Conservation (phyloP, 2,329 filamentous ascomycete genomes). For the Emergomyces orientalis region DNA sequence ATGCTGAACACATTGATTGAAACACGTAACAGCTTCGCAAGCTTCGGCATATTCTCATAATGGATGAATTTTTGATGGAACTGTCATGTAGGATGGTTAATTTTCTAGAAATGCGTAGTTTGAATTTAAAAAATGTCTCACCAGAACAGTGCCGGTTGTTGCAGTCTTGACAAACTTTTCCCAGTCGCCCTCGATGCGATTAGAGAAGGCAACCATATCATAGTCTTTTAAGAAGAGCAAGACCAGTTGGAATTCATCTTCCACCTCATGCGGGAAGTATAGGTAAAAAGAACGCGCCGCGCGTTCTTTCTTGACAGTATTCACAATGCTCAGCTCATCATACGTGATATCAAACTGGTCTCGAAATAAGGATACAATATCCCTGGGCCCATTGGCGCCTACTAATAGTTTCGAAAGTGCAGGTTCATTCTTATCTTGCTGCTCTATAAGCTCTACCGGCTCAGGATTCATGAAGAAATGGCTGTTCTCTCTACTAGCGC, state of each 20-base stretch:
- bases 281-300: constrained; percentile 27
- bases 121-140: constrained; percentile 17
- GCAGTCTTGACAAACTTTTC: constrained; percentile 25
- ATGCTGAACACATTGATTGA: constrained; percentile 30
- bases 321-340: constrained; percentile 21
- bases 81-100: constrained; percentile 14
- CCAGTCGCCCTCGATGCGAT: constrained; percentile 27
- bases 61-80: constrained; percentile 30
- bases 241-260: constrained; percentile 22
- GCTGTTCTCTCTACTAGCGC: neutral
- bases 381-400: neutral
- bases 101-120: neutral
- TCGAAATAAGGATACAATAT: constrained; percentile 12
- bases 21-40: constrained; percentile 19
- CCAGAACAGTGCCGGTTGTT: constrained; percentile 26
- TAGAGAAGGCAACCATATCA: constrained; percentile 24
- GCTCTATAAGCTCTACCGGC: neutral
- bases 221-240: constrained; percentile 21
- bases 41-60: constrained; percentile 23
- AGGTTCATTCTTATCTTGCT: neutral
- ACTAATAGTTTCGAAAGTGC: neutral
- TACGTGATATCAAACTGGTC: constrained; percentile 22
- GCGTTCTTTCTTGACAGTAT: constrained; percentile 13
- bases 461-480: neutral
- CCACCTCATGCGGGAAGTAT: constrained; percentile 23